Percentiles rank a stretch among this genome's conserved stretches.
Conservation (phyloP, 164 flowering plant species). For the Pachysandra terminalis region DNA sequence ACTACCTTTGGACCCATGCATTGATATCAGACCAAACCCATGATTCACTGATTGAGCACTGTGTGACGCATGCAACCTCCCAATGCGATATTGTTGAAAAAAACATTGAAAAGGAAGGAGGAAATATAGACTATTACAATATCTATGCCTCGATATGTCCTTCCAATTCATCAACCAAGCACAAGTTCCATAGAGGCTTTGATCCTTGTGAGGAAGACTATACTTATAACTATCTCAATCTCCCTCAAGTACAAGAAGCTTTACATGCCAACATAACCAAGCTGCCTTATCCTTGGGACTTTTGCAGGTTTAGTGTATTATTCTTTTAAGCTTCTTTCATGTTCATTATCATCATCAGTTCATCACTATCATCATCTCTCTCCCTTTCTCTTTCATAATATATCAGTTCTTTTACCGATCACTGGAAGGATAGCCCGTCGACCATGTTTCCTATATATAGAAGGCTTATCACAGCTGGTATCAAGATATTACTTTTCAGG, state of each 20-base stretch:
- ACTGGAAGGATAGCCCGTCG: slow-evolving; percentile 78
- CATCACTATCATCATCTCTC: no score
- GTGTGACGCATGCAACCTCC: background rate
- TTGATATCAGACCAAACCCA: slow-evolving; percentile 18
- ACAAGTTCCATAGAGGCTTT: slow-evolving; percentile 5
- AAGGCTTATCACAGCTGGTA: slow-evolving; percentile 78
- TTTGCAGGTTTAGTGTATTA: slow-evolving; percentile 16
- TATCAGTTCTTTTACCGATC: no score
- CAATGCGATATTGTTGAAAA: background rate
- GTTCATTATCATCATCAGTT: no score
- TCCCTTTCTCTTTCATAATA: no score
- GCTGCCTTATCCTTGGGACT: slow-evolving; percentile 15
- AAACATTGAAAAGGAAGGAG: background rate
- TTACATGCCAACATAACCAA: slow-evolving; percentile 25
- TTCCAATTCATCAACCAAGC: background rate
- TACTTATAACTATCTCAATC: slow-evolving; percentile 20
- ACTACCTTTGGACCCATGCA: slow-evolving; percentile 19
- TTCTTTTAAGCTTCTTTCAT: no score
- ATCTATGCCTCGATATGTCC: slow-evolving; percentile 9
- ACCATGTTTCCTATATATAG: slow-evolving; percentile 88
- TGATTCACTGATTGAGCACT: background rate
- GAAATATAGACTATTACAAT: slow-evolving; percentile 7
- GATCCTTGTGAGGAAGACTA: slow-evolving; percentile 28
- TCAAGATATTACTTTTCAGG: slow-evolving; percentile 91
- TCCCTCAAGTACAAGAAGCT: slow-evolving; percentile 20